Conservation (phyloP, 2,329 filamentous ascomycete genomes). For the Rhexocercosporidium sp. region DNA sequence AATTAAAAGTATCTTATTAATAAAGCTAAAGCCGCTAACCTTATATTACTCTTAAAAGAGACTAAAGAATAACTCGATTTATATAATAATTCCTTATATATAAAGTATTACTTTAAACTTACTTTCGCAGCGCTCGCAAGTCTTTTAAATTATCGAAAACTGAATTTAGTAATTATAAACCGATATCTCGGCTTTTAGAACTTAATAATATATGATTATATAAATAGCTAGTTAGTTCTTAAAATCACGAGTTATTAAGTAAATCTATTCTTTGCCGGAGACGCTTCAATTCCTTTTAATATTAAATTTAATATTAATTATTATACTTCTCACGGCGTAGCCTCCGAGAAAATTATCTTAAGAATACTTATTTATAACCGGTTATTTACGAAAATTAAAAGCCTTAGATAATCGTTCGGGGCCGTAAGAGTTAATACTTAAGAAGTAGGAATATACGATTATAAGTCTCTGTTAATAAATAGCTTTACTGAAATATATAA, state of each 20-base stretch:
- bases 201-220: constrained; percentile 66
- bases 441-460: constrained; percentile 70
- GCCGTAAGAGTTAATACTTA: constrained; percentile 49
- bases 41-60: constrained; percentile 22
- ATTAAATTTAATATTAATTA: constrained; percentile 66
- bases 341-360: constrained; percentile 69
- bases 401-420: constrained; percentile 65
- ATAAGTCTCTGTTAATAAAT: constrained; percentile 71
- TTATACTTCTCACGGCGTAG: constrained; percentile 67
- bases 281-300: constrained; percentile 71
- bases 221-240: constrained; percentile 48
- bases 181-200: constrained; percentile 58
- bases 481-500: constrained; percentile 65
- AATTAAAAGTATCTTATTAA: no score
- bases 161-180: constrained; percentile 53
- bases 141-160: constrained; percentile 52
- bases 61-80: constrained; percentile 53
- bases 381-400: constrained; percentile 66
- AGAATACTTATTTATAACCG: constrained; percentile 84
- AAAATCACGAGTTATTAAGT: constrained; percentile 59
- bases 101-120: constrained; percentile 55
- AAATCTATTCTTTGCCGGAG: constrained; percentile 65
- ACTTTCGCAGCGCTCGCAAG: constrained; percentile 56
- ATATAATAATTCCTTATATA: constrained; percentile 44
- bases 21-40: no score